Evolutionary conservation across 441 rosid genomes (phyloP).

Genomic region (Populus tomentosa): DNA sequence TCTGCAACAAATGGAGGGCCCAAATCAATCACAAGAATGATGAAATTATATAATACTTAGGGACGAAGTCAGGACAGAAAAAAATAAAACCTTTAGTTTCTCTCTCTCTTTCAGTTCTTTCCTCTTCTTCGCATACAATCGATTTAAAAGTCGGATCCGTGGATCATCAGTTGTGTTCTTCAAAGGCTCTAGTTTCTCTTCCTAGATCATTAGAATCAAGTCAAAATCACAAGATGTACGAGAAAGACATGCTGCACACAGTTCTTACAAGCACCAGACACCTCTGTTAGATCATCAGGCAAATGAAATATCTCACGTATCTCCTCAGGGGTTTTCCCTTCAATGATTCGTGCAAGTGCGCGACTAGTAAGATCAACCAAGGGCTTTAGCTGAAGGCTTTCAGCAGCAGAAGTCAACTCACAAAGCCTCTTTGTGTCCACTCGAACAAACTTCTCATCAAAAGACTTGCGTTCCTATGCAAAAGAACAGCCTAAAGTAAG

Average conservation of each 20-base stretch:
- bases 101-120: conserved; percentile 62
- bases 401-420: too few relatives aligned
- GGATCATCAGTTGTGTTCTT: conserved; percentile 61
- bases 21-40: conserved; percentile 1
- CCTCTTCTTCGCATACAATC: conserved; percentile 60
- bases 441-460: too few relatives aligned
- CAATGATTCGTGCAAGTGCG: too few relatives aligned
- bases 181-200: conserved; percentile 66
- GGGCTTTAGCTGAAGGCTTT: too few relatives aligned
- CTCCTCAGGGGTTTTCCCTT: too few relatives aligned
- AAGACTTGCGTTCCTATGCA: conserved; percentile 33
- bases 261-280: conserved; percentile 12
- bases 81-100: conserved; percentile 40
- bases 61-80: background rate
- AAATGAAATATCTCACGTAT: too few relatives aligned
- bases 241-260: conserved; percentile 16
- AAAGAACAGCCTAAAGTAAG: conserved; percentile 1
- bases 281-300: too few relatives aligned
- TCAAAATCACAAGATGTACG: conserved; percentile 17
- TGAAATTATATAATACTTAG: background rate
- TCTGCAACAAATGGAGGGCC: conserved; percentile 37
- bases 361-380: too few relatives aligned
- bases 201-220: conserved; percentile 29
- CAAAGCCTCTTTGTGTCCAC: too few relatives aligned
- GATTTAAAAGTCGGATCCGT: conserved; percentile 53